Base-by-base conservation (phyloP, 352 stramenopile species). In the Globisporangium echinulatum region DNA sequence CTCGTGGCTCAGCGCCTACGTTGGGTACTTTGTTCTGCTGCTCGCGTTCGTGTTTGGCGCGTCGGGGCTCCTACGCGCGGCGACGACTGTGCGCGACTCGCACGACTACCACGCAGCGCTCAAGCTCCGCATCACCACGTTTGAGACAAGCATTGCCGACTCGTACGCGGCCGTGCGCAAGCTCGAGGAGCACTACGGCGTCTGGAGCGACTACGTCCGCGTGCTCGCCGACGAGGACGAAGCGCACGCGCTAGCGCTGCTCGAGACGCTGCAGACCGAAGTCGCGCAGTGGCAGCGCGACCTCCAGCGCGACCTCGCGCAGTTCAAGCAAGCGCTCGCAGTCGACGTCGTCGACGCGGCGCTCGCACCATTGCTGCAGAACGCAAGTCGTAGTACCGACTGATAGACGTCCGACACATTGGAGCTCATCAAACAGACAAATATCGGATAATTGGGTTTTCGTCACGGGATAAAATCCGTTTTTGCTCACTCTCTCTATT, bases 171-270 rank as follows among this genome's bases (percentile, higher is more conserved):
- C 83, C 19, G 71, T 92, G 48, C 60, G 74, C 0, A 80, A 84
- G 52, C 70, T 92, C 17, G 78, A 92, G 46, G 65, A 87, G 37
- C 81, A 88, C 52, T 92, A 88, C 62, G 67, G 62, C 0, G 62
- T 86, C 11, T 92, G 82, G 82, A 88, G 73, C 53, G 82, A 92
- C 5, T 88, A 90, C 49, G 76, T 92, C 43, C 75, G 76, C 38
- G 70, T 77, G 17, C 68, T 92, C 46, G 75, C 79, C 0, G 71
- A 90, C 61, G 77, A 92, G 56, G 82, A 92, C 55, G 79, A 90
- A 64, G 62, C 60, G 8, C 77, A 87, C 54, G 74, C 82, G 13
- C 47, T 85, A 43, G 63, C 64, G n/a, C 76, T 88, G 46, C 64
- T 92, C 25, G 73, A 90, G 68, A 67, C 66, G 5, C 77, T 92